Percentiles rank a stretch among this genome's conserved stretches.
These are phyloP conservation scores for Boletus pseudopeckii DNA, from an alignment of 768 basidiomycete species.

Conservation along the genomic window DNA sequence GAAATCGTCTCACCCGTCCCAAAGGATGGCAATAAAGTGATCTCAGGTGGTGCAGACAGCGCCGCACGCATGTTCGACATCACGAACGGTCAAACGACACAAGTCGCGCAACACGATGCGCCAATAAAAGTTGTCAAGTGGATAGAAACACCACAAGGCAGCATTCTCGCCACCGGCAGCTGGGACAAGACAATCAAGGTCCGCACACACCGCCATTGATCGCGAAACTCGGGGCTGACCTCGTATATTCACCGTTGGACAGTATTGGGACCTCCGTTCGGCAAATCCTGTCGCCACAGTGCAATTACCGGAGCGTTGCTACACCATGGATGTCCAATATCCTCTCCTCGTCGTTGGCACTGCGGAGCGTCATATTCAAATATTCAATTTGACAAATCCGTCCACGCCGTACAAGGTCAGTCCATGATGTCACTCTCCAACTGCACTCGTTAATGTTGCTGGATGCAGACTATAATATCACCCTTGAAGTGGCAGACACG, in stretches of 20 bases:
- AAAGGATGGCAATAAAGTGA: slow-evolving; percentile 85
- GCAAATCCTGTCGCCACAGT: slow-evolving; percentile 76
- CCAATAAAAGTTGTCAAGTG: slow-evolving; percentile 81
- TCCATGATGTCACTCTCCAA: slow-evolving; percentile 13
- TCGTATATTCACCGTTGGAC: background rate
- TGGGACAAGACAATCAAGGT: slow-evolving; percentile 99
- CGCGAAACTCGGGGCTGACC: background rate
- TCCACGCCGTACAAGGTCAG: slow-evolving; percentile 70
- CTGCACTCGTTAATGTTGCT: slow-evolving; percentile 1
- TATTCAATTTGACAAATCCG: slow-evolving; percentile 84
- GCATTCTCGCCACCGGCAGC: slow-evolving; percentile 87
- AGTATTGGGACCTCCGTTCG: slow-evolving; percentile 93
- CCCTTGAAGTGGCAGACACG: slow-evolving; percentile 95
- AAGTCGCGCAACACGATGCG: slow-evolving; percentile 89
- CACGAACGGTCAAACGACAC: slow-evolving; percentile 71
- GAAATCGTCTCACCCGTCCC: slow-evolving; percentile 3
- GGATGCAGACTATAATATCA: slow-evolving; percentile 65
- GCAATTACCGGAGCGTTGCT: slow-evolving; percentile 85
- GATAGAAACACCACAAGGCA: slow-evolving; percentile 70
- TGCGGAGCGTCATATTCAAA: slow-evolving; percentile 88
- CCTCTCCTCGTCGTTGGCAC: slow-evolving; percentile 90
- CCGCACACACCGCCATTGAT: slow-evolving; percentile 1
- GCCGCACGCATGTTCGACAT: slow-evolving; percentile 93
- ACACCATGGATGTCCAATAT: slow-evolving; percentile 78
- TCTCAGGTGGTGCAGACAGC: slow-evolving; percentile 94